Evolutionary conservation across 202 grass and related monocot species (phyloP), one percentile per base, ranked within the genome.

Genomic region (Panicum virgatum): DNA sequence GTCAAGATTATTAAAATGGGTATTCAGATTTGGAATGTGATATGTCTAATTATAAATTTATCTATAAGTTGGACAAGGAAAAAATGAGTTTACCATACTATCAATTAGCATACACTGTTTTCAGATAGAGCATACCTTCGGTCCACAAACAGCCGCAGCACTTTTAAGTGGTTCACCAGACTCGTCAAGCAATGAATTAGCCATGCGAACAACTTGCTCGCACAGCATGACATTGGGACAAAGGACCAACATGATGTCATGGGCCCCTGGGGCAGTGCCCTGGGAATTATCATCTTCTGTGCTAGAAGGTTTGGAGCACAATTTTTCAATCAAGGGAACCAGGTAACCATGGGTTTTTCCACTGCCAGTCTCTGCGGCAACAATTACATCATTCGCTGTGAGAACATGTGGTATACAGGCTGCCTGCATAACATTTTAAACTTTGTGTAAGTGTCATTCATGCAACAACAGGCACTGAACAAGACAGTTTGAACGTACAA

Each of bases 281-380:
- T 80, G 78, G 25, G 32, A 46, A 75, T 78, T 79, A 73, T 23
- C 72, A 89, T 78, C 68, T 79, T 56, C 51, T 23, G 46, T 48
- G 16, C 52, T 52, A 84, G 66, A 86, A 69, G 85, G 88, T 66
- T 51, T 77, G 5, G 82, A 82, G 67, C 88, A 88, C 56, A 98
- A 23, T 23, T 91, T 98, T 81, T 95, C 80, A 83, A 98, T 90
- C 77, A 96, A 64, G 51, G 96, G 96, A 73, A 93, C 87, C 38
- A 98, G 88, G 70, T 98, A 98, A 46, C 96, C 90, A 74, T 98
- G 92, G 62, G 96, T 98, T 91, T 98, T 98, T 62, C 92, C 96
- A 32, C 96, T 96, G 53, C 92, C 92, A 78, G 96, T 98, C 76
- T 98, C 96, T 65, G 92, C 92, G 9, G 92, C 96, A 72, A 98